Evolutionary conservation across 768 basidiomycete species (phyloP).

Genomic region (Leucosporidium creatinivorum): DNA sequence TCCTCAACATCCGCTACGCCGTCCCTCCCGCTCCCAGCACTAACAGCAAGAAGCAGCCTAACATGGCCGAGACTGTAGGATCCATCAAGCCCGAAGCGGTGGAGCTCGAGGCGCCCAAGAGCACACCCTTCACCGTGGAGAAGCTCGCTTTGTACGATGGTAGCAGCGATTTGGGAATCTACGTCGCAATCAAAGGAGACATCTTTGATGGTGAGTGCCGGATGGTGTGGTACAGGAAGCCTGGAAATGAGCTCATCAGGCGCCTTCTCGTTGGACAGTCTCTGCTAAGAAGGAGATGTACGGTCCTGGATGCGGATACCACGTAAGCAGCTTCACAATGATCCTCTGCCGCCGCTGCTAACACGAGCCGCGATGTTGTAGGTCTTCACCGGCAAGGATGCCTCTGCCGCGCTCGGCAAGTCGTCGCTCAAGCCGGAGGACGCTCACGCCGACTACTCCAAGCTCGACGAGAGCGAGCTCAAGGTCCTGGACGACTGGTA

Average conservation of each 20-base stretch:
- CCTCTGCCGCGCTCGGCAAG: slow-evolving; percentile 75
- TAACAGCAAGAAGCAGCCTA: neutral
- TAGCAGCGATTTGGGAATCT: slow-evolving; percentile 63
- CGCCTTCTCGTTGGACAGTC: slow-evolving; percentile 45
- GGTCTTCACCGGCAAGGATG: slow-evolving; percentile 91
- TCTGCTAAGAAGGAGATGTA: slow-evolving; percentile 78
- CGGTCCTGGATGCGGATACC: slow-evolving; percentile 57
- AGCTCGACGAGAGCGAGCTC: slow-evolving; percentile 59
- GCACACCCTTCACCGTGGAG: slow-evolving; percentile 66
- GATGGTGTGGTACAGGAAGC: neutral
- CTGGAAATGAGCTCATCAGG: neutral
- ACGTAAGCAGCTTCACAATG: too few species aligned
- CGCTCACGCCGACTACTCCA: slow-evolving; percentile 78
- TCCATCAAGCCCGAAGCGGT: neutral
- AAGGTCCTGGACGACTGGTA: slow-evolving; percentile 86
- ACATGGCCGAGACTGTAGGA: neutral
- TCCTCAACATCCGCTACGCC: slow-evolving; percentile 10
- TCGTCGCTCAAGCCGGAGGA: slow-evolving; percentile 79
- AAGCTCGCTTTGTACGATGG: slow-evolving; percentile 69
- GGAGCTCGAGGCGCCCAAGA: slow-evolving; percentile 50
- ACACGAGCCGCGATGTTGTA: slow-evolving; percentile 36
- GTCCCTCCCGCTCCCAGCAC: neutral
- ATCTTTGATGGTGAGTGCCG: slow-evolving; percentile 23
- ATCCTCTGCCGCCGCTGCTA: too few species aligned
- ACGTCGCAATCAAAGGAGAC: slow-evolving; percentile 84